These are phyloP conservation scores for Talaromyces proteolyticus DNA, from an alignment of 495 filamentous ascomycete genomes.

Conservation along the genomic window DNA sequence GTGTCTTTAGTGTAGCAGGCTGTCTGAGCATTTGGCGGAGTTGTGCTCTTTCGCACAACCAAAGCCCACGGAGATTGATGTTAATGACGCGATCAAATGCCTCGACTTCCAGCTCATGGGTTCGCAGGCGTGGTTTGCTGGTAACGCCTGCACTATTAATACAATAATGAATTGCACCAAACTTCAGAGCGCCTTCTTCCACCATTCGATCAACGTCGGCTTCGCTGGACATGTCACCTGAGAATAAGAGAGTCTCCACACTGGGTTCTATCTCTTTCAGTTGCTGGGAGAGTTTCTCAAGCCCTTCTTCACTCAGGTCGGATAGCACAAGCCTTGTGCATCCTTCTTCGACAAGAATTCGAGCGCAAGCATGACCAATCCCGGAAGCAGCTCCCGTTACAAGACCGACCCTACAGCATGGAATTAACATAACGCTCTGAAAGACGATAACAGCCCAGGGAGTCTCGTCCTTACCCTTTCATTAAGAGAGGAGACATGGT, in stretches of 20 bases:
- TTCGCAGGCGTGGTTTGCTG: conserved; percentile 2
- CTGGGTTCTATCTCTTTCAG: not conserved
- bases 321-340: conserved; percentile 5
- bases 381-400: conserved; percentile 10
- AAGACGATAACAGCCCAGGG: not conserved
- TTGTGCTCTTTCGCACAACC: conserved; percentile 7
- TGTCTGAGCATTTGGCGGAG: conserved; percentile 6
- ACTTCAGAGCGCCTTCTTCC: not conserved
- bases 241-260: conserved; percentile 1
- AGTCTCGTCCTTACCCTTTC: conserved; percentile 1
- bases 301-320: conserved; percentile 1
- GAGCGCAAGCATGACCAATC: conserved; percentile 8
- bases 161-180: conserved; percentile 10
- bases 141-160: conserved; percentile 11
- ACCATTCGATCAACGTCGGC: conserved; percentile 1
- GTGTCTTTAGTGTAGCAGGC: not conserved
- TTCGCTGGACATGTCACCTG: conserved; percentile 8
- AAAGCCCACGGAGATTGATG: conserved; percentile 8
- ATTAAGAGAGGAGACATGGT: conserved; percentile 1
- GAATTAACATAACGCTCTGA: conserved; percentile 1
- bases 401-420: conserved; percentile 8
- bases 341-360: conserved; percentile 8
- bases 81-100: conserved; percentile 3
- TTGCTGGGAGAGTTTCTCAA: not conserved
- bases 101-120: not conserved